Evolutionary conservation across 2,329 filamentous ascomycete genomes (phyloP).

Genomic region (Beauveria pseudobassiana): DNA sequence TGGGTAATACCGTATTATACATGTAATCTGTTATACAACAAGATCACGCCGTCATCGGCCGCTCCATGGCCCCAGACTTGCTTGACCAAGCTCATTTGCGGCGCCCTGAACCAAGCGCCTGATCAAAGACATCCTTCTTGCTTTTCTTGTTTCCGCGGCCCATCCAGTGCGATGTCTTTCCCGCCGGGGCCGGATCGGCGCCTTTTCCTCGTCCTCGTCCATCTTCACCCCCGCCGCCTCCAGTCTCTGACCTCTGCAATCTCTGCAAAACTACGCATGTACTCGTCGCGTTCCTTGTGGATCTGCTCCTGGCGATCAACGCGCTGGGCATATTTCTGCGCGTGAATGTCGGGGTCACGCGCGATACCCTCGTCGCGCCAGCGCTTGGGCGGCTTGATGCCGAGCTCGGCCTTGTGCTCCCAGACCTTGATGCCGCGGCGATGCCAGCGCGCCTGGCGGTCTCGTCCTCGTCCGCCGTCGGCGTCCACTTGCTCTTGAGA

Average conservation of each 20-base stretch:
- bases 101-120: background rate
- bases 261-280: constrained; percentile 16
- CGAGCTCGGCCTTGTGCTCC: constrained; percentile 51
- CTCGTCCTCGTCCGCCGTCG: constrained; percentile 50
- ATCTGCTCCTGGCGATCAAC: background rate
- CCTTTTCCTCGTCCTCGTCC: background rate
- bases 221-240: background rate
- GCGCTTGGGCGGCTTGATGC: constrained; percentile 51
- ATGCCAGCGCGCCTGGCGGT: constrained; percentile 54
- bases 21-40: background rate
- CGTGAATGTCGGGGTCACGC: constrained; percentile 36
- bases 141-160: background rate
- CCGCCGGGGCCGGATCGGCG: background rate
- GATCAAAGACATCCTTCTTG: background rate
- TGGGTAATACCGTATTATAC: background rate
- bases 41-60: background rate
- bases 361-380: constrained; percentile 51
- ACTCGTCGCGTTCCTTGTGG: constrained; percentile 20
- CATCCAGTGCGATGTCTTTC: background rate
- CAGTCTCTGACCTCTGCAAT: too few relatives aligned
- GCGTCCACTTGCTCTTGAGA: constrained; percentile 68
- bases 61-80: background rate
- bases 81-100: background rate
- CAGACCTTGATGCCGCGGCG: constrained; percentile 53
- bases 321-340: constrained; percentile 22